Conservation (phyloP, 208 protist species). For the Entamoeba invadens region DNA sequence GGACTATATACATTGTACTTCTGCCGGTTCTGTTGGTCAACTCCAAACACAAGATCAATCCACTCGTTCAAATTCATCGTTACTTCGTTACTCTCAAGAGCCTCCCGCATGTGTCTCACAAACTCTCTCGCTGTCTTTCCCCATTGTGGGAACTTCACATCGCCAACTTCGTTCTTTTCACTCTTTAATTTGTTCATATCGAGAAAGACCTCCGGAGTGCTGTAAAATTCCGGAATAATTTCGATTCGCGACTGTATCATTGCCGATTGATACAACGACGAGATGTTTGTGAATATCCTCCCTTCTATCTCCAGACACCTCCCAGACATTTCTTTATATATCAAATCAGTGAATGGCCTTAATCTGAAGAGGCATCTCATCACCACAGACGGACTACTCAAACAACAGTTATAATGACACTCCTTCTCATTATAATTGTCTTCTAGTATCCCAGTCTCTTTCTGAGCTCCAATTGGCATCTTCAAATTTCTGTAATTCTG, state of each 20-base stretch:
- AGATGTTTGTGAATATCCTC: not conserved
- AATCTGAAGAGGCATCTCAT: not conserved
- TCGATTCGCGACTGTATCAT: not conserved
- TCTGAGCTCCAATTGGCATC: slow-evolving; percentile 39
- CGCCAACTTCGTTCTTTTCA: not conserved
- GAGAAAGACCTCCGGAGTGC: not conserved
- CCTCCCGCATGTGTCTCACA: not conserved
- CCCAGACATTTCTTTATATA: not conserved
- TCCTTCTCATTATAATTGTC: not conserved
- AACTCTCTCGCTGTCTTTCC: not conserved
- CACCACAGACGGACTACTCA: not conserved
- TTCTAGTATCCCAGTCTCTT: not conserved
- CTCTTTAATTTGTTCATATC: not conserved
- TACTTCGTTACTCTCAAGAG: not conserved
- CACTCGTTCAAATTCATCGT: not conserved
- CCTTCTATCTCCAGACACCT: not conserved
- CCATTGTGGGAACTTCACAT: not conserved
- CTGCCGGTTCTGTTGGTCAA: not conserved
- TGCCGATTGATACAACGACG: not conserved
- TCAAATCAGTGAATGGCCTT: not conserved
- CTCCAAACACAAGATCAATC: not conserved
- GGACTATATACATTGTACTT: not conserved
- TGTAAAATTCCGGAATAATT: not conserved
- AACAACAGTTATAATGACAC: not conserved
- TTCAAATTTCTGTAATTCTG: slow-evolving; percentile 44